Evolutionary conservation across 1,284 basidiomycete genomes (phyloP).

Genomic region (Ganoderma boninense): DNA sequence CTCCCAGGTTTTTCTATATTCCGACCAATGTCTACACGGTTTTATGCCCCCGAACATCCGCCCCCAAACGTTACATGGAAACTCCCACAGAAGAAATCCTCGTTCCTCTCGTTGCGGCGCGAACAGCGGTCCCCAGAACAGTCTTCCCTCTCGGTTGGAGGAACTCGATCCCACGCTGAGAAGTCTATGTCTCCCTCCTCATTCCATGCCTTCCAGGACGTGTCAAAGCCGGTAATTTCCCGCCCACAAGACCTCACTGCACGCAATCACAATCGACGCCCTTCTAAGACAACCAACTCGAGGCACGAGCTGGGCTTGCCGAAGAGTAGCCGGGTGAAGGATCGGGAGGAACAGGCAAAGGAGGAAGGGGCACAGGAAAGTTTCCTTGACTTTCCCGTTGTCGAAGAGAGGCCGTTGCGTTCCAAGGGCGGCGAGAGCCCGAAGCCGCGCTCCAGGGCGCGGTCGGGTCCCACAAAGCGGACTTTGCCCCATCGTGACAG

Average conservation of each 20-base stretch:
- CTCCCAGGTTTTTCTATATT: conserved; percentile 31
- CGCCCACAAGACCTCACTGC: conserved; percentile 32
- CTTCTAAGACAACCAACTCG: conserved; percentile 36
- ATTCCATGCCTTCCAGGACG: conserved; percentile 36
- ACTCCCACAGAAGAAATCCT: conserved; percentile 56
- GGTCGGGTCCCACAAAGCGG: conserved; percentile 58
- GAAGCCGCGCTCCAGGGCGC: conserved; percentile 42
- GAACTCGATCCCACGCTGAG: conserved; percentile 32
- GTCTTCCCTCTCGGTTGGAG: conserved; percentile 32
- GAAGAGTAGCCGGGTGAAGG: conserved; percentile 29
- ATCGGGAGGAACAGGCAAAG: conserved; percentile 23
- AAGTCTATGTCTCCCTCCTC: conserved; percentile 46
- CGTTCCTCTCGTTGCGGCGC: conserved; percentile 61
- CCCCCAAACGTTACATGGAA: conserved; percentile 39
- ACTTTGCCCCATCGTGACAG: conserved; percentile 49
- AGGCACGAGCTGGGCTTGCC: conserved; percentile 32
- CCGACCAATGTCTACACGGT: conserved; percentile 39
- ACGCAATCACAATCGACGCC: conserved; percentile 32
- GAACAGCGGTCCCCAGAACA: conserved; percentile 55
- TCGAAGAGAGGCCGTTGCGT: conserved; percentile 27
- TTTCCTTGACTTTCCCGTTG: conserved; percentile 35
- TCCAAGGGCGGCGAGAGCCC: conserved; percentile 31
- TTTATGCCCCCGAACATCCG: conserved; percentile 30
- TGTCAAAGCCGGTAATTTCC: conserved; percentile 35
- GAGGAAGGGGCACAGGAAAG: conserved; percentile 30